Evolutionary conservation across 257 asterid genomes (phyloP).

Genomic region (Striga asiatica): DNA sequence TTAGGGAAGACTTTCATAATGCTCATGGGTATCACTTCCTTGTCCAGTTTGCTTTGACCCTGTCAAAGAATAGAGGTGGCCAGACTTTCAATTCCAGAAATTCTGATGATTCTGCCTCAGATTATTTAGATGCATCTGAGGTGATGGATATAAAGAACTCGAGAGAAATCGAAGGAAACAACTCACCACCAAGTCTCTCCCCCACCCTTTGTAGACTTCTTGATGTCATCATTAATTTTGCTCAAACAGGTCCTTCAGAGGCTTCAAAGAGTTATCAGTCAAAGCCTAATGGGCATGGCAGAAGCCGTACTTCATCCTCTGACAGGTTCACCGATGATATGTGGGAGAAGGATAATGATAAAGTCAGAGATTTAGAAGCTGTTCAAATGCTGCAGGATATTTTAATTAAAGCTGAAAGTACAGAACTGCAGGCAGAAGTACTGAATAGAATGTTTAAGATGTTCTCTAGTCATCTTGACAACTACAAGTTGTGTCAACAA

Average conservation of each 20-base stretch:
- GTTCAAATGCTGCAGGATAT: slow-evolving; percentile 94
- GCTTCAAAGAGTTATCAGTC: slow-evolving; percentile 46
- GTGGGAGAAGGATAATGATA: slow-evolving; percentile 81
- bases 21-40: slow-evolving; percentile 98
- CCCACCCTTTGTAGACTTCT: slow-evolving; percentile 86
- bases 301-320: slow-evolving; percentile 65
- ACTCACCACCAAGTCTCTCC: slow-evolving; percentile 45
- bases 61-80: slow-evolving; percentile 46
- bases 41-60: slow-evolving; percentile 90
- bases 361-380: slow-evolving; percentile 94
- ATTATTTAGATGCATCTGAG: slow-evolving; percentile 25
- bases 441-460: slow-evolving; percentile 85
- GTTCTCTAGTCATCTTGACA: slow-evolving; percentile 91
- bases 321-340: slow-evolving; percentile 61
- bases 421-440: slow-evolving; percentile 89
- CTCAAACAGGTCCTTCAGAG: slow-evolving; percentile 71
- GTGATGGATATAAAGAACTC: slow-evolving; percentile 23
- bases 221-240: slow-evolving; percentile 70
- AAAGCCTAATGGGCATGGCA: slow-evolving; percentile 49
- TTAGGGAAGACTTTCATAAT: slow-evolving; percentile 93
- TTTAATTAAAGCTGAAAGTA: slow-evolving; percentile 80
- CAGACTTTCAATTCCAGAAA: slow-evolving; percentile 30
- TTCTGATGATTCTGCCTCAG: slow-evolving; percentile 38
- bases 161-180: slow-evolving; percentile 29
- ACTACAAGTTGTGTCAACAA: slow-evolving; percentile 89